phyloP scores from a whole-genome alignment of 441 rosid species.

The Erysimum pusillum region DNA sequence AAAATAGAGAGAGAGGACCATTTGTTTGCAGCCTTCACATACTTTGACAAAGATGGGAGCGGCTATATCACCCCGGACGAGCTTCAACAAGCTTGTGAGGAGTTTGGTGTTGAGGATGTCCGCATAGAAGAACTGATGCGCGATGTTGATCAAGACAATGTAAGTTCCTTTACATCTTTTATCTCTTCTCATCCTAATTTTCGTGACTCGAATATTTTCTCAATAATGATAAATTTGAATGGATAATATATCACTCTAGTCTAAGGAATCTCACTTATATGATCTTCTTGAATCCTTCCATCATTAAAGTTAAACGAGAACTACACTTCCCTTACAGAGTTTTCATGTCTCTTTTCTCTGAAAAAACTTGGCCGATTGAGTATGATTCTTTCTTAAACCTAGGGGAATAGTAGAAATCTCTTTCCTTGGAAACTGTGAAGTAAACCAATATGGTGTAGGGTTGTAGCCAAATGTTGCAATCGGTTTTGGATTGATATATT shows the following conservation, averaged over 20 bases:
- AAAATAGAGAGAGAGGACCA: slow-evolving; percentile 91
- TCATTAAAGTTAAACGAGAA: background rate
- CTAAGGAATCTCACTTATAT: slow-evolving; percentile 2
- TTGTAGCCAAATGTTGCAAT: slow-evolving; percentile 4
- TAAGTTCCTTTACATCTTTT: slow-evolving; percentile 44
- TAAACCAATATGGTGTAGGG: background rate
- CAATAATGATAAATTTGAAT: background rate
- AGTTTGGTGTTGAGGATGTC: slow-evolving; percentile 86
- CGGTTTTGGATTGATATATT: slow-evolving; percentile 1
- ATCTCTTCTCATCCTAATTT: slow-evolving; percentile 19
- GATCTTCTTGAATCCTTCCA: background rate
- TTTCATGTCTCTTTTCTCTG: background rate
- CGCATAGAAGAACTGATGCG: slow-evolving; percentile 91
- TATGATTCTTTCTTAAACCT: slow-evolving; percentile 8
- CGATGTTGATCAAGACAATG: slow-evolving; percentile 93
- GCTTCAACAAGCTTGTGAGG: slow-evolving; percentile 94
- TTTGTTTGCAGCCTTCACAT: slow-evolving; percentile 89
- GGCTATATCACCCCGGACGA: slow-evolving; percentile 93
- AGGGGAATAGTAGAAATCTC: background rate
- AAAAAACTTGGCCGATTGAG: background rate
- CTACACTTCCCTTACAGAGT: background rate
- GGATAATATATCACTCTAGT: background rate
- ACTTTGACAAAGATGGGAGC: slow-evolving; percentile 92
- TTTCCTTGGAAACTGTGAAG: background rate
- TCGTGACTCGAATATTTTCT: slow-evolving; percentile 10